A percentile compares a stretch with the other conserved stretches of the same genome.
phyloP scores from a whole-genome alignment of 2,329 filamentous ascomycete genomes.

The Neofusicoccum ribis region DNA sequence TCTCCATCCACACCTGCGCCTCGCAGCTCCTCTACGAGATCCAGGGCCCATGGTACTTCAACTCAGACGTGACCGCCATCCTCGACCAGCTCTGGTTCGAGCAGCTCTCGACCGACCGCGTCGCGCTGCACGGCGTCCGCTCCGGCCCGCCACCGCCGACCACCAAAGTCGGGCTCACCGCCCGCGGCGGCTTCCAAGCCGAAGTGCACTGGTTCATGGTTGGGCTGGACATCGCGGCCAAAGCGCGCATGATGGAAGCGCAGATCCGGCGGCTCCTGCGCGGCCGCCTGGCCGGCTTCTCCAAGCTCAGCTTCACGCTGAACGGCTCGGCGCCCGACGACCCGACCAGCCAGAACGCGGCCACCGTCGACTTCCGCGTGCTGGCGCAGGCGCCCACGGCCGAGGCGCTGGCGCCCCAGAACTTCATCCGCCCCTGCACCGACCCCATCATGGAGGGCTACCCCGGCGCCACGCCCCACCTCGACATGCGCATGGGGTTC shows the following conservation, averaged over 20 bases:
- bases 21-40: constrained; percentile 26
- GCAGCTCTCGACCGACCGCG: constrained; percentile 51
- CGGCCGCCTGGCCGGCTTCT: constrained; percentile 34
- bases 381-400: constrained; percentile 49
- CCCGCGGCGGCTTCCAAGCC: constrained; percentile 47
- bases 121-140: constrained; percentile 49
- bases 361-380: constrained; percentile 51
- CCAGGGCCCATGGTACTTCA: constrained; percentile 56
- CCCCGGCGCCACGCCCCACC: constrained; percentile 44
- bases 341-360: constrained; percentile 47
- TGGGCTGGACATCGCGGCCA: constrained; percentile 47
- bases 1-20: constrained; percentile 23
- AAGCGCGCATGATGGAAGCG: constrained; percentile 46
- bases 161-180: constrained; percentile 47
- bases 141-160: constrained; percentile 43
- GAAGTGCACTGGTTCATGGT: constrained; percentile 48
- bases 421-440: constrained; percentile 43
- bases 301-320: constrained; percentile 39
- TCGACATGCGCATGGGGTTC: constrained; percentile 42
- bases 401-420: constrained; percentile 32
- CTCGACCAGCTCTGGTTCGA: constrained; percentile 55
- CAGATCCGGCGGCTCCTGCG: constrained; percentile 37
- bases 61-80: constrained; percentile 57
- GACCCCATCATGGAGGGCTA: constrained; percentile 48
- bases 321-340: constrained; percentile 43